Percentiles rank a stretch among this genome's conserved stretches.
Conservation (phyloP, 371 early-diverging fungal genomes). For the Actinomucor elegans region DNA sequence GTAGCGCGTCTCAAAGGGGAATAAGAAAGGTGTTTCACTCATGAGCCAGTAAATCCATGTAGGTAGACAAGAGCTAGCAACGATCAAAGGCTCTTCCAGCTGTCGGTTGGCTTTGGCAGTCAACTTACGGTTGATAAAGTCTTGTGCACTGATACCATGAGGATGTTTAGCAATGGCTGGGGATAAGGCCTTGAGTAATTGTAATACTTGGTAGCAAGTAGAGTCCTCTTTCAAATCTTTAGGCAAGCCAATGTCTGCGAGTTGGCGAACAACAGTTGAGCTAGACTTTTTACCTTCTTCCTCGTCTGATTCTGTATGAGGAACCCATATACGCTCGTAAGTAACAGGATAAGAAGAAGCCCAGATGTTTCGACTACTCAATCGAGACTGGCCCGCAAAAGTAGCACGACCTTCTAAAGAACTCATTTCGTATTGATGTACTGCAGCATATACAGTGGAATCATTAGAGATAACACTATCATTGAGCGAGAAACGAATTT, state of each 20-base stretch:
- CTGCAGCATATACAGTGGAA: slow-evolving; percentile 63
- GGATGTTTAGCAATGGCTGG: slow-evolving; percentile 11
- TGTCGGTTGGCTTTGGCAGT: slow-evolving; percentile 84
- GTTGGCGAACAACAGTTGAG: slow-evolving; percentile 7
- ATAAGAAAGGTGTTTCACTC: slow-evolving; percentile 72
- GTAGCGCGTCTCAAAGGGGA: slow-evolving; percentile 83
- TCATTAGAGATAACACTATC: slow-evolving; percentile 51
- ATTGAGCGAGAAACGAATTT: slow-evolving; percentile 54
- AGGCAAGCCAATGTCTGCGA: slow-evolving; percentile 18
- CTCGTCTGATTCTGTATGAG: slow-evolving; percentile 12
- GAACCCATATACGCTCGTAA: slow-evolving; percentile 38
- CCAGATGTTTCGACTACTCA: slow-evolving; percentile 43
- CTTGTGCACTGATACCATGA: slow-evolving; percentile 38
- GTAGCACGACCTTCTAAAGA: background rate
- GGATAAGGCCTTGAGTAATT: slow-evolving; percentile 51
- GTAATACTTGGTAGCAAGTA: slow-evolving; percentile 46
- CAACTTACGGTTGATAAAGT: slow-evolving; percentile 79
- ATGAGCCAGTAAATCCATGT: slow-evolving; percentile 73
- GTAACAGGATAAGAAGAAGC: slow-evolving; percentile 54
- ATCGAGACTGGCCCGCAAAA: background rate
- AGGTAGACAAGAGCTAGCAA: slow-evolving; percentile 80
- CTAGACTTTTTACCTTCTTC: slow-evolving; percentile 13
- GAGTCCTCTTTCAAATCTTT: slow-evolving; percentile 20
- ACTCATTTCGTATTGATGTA: slow-evolving; percentile 52
- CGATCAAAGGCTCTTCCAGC: slow-evolving; percentile 85